Evolutionary conservation across 352 stramenopile species (phyloP).

Genomic region (Phytophthora cryptogea): DNA sequence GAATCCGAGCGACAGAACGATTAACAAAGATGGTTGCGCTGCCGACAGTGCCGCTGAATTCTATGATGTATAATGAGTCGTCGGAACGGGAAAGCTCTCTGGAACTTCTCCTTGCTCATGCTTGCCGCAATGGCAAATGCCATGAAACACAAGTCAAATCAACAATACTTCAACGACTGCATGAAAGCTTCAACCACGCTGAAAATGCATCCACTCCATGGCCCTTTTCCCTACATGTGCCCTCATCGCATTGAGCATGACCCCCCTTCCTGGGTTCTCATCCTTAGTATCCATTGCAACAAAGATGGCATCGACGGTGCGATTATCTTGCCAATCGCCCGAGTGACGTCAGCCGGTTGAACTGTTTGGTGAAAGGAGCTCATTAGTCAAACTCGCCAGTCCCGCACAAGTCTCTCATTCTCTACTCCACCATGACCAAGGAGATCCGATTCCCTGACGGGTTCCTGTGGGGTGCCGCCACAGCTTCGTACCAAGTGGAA

Average conservation of each 20-base stretch:
- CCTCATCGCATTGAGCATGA: constrained; percentile 2
- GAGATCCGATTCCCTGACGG: constrained; percentile 49
- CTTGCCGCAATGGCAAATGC: too few species aligned
- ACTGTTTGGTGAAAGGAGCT: constrained; percentile 1
- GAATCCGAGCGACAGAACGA: background rate
- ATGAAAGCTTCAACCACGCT: constrained; percentile 21
- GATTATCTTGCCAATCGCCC: background rate
- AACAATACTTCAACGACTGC: constrained; percentile 14
- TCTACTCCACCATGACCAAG: constrained; percentile 27
- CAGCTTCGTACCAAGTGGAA: constrained; percentile 93
- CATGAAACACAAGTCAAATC: background rate
- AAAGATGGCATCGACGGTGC: background rate
- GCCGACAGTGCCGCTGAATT: too few species aligned
- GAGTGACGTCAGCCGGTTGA: constrained; percentile 4
- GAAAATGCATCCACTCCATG: constrained; percentile 7
- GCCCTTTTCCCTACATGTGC: too few species aligned
- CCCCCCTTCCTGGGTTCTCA: background rate
- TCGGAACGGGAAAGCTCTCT: background rate
- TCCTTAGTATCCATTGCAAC: background rate
- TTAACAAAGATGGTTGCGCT: background rate
- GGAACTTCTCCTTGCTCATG: background rate
- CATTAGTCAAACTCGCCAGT: constrained; percentile 21
- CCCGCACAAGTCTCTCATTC: constrained; percentile 1
- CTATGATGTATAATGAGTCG: background rate
- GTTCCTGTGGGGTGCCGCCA: constrained; percentile 89